Conservation (phyloP, 176 grass and related monocot species). For the Poa annua region DNA sequence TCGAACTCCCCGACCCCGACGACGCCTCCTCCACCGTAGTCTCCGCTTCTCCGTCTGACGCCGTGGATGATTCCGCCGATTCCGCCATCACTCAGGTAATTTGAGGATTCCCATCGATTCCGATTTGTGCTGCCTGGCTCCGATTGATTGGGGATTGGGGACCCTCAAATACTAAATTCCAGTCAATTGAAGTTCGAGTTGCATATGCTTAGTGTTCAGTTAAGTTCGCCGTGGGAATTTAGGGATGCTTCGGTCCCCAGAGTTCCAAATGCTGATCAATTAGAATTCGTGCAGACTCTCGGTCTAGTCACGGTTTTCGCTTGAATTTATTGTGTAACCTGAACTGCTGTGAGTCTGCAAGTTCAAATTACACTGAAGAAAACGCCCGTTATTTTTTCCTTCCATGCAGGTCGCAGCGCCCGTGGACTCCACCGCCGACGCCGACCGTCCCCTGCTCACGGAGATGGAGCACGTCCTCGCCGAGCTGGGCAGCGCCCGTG, state of each 20-base stretch:
- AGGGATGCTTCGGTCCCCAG: neutral
- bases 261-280: neutral
- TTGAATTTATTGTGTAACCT: neutral
- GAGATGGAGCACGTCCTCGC: conserved; percentile 24
- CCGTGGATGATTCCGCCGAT: neutral
- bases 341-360: no score
- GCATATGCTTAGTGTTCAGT: neutral
- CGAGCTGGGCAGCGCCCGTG: conserved; percentile 18
- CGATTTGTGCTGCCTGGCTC: neutral
- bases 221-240: neutral
- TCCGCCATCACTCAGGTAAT: neutral
- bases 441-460: neutral
- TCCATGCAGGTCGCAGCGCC: neutral
- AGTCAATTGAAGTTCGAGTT: neutral
- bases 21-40: neutral
- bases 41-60: neutral
- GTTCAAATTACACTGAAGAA: neutral
- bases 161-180: neutral
- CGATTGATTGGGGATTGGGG: neutral
- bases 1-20: neutral
- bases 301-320: neutral
- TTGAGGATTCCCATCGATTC: neutral
- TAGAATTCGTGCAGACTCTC: neutral
- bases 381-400: neutral
- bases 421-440: neutral